Conservation (phyloP, 805 yeast species). For the Yarrowia alimentaria region DNA sequence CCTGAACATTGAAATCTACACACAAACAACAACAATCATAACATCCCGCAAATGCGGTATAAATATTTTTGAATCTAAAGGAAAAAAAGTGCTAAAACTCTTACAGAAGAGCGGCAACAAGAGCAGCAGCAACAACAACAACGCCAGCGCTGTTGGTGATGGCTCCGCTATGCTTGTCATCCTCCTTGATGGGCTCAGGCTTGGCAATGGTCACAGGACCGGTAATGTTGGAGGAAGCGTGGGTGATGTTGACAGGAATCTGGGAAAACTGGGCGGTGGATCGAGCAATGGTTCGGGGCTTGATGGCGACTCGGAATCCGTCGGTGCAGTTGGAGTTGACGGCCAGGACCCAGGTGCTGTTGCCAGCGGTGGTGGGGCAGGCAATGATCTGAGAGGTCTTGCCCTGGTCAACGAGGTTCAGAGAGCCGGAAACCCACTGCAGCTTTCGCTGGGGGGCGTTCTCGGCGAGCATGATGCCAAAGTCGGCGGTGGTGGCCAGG, state of each 20-base stretch:
- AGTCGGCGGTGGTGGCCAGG: conserved; percentile 4
- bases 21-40: too few species aligned
- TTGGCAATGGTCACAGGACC: conserved; percentile 3
- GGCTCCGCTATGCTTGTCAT: conserved; percentile 19
- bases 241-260: conserved; percentile 26
- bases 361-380: conserved; percentile 14
- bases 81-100: neutral
- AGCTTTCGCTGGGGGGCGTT: neutral
- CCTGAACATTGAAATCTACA: too few species aligned
- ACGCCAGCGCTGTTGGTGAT: conserved; percentile 23
- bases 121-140: conserved; percentile 16
- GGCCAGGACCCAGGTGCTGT: conserved; percentile 20
- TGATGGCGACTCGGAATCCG: conserved; percentile 23
- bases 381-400: conserved; percentile 23
- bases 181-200: conserved; percentile 14
- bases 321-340: conserved; percentile 15
- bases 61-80: conserved; percentile 11
- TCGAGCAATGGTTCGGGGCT: conserved; percentile 18
- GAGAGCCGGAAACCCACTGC: conserved; percentile 18
- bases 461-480: conserved; percentile 5
- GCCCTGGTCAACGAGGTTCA: conserved; percentile 16
- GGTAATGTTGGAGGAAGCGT: conserved; percentile 17
- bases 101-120: conserved; percentile 6
- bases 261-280: conserved; percentile 14
- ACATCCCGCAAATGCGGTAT: too few species aligned